phyloP scores from a whole-genome alignment of 2,329 filamentous ascomycete species.

The Fusarium annulatum region DNA sequence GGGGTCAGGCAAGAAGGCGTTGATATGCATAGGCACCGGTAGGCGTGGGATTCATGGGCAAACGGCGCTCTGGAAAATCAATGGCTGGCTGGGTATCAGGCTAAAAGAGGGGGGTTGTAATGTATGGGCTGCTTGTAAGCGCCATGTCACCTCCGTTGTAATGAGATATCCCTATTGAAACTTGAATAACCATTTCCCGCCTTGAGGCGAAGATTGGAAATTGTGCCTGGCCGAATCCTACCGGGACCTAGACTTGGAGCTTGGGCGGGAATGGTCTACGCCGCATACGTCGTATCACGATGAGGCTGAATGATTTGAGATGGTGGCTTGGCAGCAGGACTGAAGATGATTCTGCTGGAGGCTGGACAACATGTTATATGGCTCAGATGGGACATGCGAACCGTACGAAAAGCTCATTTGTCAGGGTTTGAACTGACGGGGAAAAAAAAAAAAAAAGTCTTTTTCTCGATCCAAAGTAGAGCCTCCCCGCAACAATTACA shows the following conservation, averaged over 20 bases:
- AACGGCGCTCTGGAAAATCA: slow-evolving; percentile 35
- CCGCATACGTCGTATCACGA: slow-evolving; percentile 15
- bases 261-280: slow-evolving; percentile 24
- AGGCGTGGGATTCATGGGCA: slow-evolving; percentile 32
- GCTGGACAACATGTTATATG: not conserved
- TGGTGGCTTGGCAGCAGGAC: slow-evolving; percentile 22
- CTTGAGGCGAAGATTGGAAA: not conserved
- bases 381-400: not conserved
- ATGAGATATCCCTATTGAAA: slow-evolving; percentile 34
- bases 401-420: not conserved
- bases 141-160: slow-evolving; percentile 23
- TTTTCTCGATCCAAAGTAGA: not conserved
- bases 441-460: not conserved
- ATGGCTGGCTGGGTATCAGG: slow-evolving; percentile 23
- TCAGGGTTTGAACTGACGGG: not conserved
- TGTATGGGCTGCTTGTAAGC: slow-evolving; percentile 27
- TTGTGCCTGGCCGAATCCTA: not conserved
- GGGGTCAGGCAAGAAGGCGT: slow-evolving; percentile 18
- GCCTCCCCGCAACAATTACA: not conserved
- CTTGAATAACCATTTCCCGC: slow-evolving; percentile 12
- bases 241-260: not conserved
- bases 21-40: slow-evolving; percentile 26
- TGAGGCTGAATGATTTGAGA: slow-evolving; percentile 19
- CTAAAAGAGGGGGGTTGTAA: slow-evolving; percentile 10
- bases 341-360: not conserved